These are phyloP conservation scores for Picea glauca DNA, from an alignment of 75 land plant species.

Conservation along the genomic window DNA sequence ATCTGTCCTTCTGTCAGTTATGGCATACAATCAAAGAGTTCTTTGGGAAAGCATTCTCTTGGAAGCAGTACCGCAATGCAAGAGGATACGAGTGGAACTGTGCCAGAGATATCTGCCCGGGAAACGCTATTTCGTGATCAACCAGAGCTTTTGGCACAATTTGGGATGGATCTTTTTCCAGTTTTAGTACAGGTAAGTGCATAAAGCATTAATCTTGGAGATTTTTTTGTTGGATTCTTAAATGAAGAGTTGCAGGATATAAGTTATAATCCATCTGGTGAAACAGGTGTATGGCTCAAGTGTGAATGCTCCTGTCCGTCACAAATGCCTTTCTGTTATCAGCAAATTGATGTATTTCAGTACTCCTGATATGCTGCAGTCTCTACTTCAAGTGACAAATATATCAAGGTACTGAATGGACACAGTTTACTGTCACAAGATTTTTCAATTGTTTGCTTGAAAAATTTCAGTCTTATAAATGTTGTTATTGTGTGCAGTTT, in stretches of 20 bases:
- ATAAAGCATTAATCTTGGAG: not conserved
- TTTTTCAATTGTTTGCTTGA: not conserved
- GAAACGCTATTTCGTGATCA: constrained; percentile 39
- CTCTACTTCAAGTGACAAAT: not conserved
- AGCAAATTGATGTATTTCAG: constrained; percentile 8
- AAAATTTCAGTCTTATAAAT: not conserved
- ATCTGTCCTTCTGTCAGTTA: not conserved
- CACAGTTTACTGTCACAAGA: not conserved
- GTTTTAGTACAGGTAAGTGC: constrained; percentile 41
- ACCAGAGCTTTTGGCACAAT: constrained; percentile 44
- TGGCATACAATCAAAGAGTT: not conserved
- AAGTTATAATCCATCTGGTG: not conserved
- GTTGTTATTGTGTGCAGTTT: constrained; percentile 35
- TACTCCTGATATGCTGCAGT: not conserved
- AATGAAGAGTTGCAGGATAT: not conserved
- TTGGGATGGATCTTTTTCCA: constrained; percentile 65
- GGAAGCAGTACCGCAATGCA: not conserved
- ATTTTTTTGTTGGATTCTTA: not conserved
- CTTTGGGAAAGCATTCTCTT: not conserved
- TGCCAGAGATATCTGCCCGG: constrained; percentile 16
- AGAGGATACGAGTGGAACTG: constrained; percentile 2
- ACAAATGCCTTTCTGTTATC: constrained; percentile 8
- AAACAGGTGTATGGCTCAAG: constrained; percentile 10
- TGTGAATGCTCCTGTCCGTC: constrained; percentile 1
- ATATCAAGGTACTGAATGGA: constrained; percentile 9